Base-by-base conservation (phyloP, 768 basidiomycete species). In the Podaxis sp. region DNA sequence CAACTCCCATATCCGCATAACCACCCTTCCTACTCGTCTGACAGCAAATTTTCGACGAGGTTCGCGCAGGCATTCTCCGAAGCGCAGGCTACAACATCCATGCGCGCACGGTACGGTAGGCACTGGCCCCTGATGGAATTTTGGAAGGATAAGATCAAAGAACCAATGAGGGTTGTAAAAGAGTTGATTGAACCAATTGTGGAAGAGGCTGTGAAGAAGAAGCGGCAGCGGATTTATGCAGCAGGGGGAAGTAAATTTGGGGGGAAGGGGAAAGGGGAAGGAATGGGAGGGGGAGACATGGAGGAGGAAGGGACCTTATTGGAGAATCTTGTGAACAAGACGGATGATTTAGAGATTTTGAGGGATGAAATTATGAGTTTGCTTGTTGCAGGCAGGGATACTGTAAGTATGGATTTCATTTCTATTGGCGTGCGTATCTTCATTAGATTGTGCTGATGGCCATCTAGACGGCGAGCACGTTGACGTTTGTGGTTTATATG, bases 141-240 rank as follows among this genome's bases (percentile, higher is more conserved):
- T 51, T 79, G 79, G 79, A 64, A 67, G n/a, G 77, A 83, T 66
- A 67, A 69, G 15, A 73, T 80, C 6, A 68, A 73, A 65, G 64
- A 73, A 15, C 72, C 74, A 5, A 75, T 77, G 72, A 70, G 74
- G 53, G 72, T 78, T 17, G 80, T 85, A 47, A 69, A 76, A 49
- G 71, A 72, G n/a, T 80, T 82, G 65, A 74, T 85, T 29, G 77
- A 82, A 9, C 83, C 82, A 0, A 79, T 85, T 15, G 64, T 85
- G 12, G 68, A 71, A 38, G 72, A 80, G 36, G 78, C 78, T 7
- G 68, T 85, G 17, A 65, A 66, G 61, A 77, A 77, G 71, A 61
- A 61, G 22, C 68, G 72, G 33, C 69, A 65, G 55, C 58, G 66
- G 33, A 29, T 47, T 46, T 46, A n/a, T 47, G 19, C 40, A 29